Evolutionary conservation across 176 grass and related monocot species (phyloP), one percentile per base, ranked within the genome.

Genomic region (Secale cereale): DNA sequence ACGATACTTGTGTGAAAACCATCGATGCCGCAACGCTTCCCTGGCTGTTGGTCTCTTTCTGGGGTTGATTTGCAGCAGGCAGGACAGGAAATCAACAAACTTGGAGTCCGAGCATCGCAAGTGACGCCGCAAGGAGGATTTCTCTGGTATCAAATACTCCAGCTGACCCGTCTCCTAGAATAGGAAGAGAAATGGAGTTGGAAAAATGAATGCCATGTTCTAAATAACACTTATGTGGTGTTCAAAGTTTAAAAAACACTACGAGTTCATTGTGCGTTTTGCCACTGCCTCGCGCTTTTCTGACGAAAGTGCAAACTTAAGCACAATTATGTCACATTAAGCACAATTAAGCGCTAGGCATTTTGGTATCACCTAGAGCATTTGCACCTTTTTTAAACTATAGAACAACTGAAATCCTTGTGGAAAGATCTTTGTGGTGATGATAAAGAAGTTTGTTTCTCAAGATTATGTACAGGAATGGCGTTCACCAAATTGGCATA

Each of bases 101-200:
- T 92, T 89, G 19, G 86, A 76, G 88, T 98, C 97, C 7, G 90
- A 70, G 50, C 78, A 87, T 56, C 90, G 83, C 81, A 98, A 86
- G 56, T 92, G 93, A 40, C 79, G 80, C 72, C 80, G 56, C 70
- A 98, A 89, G 62, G 90, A 95, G 22, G 91, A 92, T 85, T 90
- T 98, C 84, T 95, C 93, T 14, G 97, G 93, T 81, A 95, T 88
- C 80, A 98, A 77, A 88, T 94, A 95, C 78, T 98, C 97, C 81
- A 89, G 40, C 75, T 98, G 86, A 78, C 71, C 91, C 29, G 90
- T 89, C 87, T 94, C 97, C 97, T 98, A 74, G 32, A 79, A 82
- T 23, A 23, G 46, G 79, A 82, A 54, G 64, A 81, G 70, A 79
- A 81, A 78, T 48, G 5, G 27, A 82, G 35, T 45, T 76, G 50